Evolutionary conservation across 1,284 basidiomycete genomes (phyloP), one percentile per base, ranked within the genome.

Genomic region (Butyriboletus appendiculatus): DNA sequence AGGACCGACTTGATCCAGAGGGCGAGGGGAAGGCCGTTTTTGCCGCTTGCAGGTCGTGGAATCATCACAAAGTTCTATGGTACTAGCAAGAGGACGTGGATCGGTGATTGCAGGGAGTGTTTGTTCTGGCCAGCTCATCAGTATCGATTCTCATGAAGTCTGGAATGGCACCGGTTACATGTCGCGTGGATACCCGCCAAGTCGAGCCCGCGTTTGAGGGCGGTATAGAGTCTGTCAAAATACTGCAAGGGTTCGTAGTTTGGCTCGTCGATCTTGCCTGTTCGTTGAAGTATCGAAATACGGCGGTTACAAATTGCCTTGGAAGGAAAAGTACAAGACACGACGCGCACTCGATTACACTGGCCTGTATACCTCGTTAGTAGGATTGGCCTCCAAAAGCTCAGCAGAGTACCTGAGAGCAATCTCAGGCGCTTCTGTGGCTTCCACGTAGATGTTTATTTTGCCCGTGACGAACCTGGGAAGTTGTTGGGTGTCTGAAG

Each of bases 191-290:
- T 81, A 60, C 94, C 90, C 0, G 94, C 90, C 15, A 98, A 81
- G 65, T 97, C 88, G 11, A 93, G 78, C 96, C 96, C 93, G 78
- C 96, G 96, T 60, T 95, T 90, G 0, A 92, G 79, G 65, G 98
- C 96, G 30, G 86, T 98, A 32, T 28, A 32, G 11, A 32, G 1
- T 12, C 30, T 11, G 30, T 28, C 96, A 35, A 98, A 82, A 66
- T 93, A 90, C 33, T 79, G 74, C 18, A 86, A 84, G 8, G 98
- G 80, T 12, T 32, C 30, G 12, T 87, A 79, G 1, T 94, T 86
- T 0, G 90, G 85, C 35, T 80, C 77, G 40, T 87, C 80, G 8
- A 82, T 72, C 62, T 81, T 81, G 45, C 86, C 84, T 16, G 74
- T 74, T 20, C 81, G 76, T 45, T 82, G 72, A 5, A 86, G 73